Percentiles rank a stretch among this genome's conserved stretches.
Conservation (phyloP, 768 basidiomycete species). For the Tylopilus sp. region DNA sequence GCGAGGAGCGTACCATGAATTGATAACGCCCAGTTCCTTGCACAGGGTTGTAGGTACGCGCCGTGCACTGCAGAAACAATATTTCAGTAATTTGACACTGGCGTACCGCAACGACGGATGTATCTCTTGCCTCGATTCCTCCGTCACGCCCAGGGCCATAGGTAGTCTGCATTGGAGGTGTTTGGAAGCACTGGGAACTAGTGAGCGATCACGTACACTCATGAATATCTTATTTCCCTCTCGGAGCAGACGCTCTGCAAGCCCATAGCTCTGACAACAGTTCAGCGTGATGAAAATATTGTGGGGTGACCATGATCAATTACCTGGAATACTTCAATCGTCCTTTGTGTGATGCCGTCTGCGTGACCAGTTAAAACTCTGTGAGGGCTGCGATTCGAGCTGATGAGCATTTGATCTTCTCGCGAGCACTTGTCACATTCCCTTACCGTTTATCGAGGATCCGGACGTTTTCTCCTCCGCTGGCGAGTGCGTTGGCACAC, state of each 20-base stretch:
- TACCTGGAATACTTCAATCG: slow-evolving; percentile 34
- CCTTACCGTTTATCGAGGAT: slow-evolving; percentile 47
- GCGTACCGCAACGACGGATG: too few relatives aligned
- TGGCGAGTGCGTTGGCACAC: slow-evolving; percentile 55
- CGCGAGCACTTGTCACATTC: neutral
- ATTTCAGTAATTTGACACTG: too few relatives aligned
- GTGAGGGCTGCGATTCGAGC: slow-evolving; percentile 35
- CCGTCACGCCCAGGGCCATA: neutral
- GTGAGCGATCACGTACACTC: neutral
- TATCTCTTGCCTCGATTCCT: neutral
- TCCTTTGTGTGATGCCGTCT: slow-evolving; percentile 35
- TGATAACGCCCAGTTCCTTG: slow-evolving; percentile 63
- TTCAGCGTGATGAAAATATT: neutral
- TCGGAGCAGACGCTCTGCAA: neutral
- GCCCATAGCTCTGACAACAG: slow-evolving; percentile 2
- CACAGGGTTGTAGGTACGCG: slow-evolving; percentile 56
- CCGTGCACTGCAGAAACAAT: slow-evolving; percentile 46
- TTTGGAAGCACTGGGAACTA: neutral
- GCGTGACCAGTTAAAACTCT: slow-evolving; percentile 46
- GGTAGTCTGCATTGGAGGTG: neutral
- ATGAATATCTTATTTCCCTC: neutral
- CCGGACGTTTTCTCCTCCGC: slow-evolving; percentile 41
- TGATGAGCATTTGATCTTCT: neutral
- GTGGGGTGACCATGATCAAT: neutral
- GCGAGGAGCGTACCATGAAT: slow-evolving; percentile 41